These are phyloP conservation scores for Aspergillus alliaceus DNA, from an alignment of 2,329 filamentous ascomycete genomes.

Conservation along the genomic window DNA sequence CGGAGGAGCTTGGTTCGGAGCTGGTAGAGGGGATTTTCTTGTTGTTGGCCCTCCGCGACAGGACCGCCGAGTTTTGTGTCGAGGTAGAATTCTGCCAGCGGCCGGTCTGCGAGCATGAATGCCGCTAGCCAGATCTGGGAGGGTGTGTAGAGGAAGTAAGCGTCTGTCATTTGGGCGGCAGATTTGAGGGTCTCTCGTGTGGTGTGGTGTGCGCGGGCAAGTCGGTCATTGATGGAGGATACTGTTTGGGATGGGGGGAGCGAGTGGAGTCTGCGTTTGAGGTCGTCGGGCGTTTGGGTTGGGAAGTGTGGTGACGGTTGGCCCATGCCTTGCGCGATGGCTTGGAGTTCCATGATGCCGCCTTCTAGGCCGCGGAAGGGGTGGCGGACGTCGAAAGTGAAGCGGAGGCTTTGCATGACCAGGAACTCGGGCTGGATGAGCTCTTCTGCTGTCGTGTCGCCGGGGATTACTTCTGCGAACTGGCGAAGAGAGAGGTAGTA, in stretches of 20 bases:
- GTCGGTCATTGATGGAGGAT: slow-evolving; percentile 44
- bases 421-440: slow-evolving; percentile 91
- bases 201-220: slow-evolving; percentile 66
- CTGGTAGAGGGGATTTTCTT: slow-evolving; percentile 25
- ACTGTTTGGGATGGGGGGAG: slow-evolving; percentile 28
- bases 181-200: slow-evolving; percentile 74
- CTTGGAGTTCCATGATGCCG: slow-evolving; percentile 76
- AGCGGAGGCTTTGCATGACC: slow-evolving; percentile 86
- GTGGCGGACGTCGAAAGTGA: slow-evolving; percentile 90
- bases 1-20: slow-evolving; percentile 40
- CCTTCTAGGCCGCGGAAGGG: slow-evolving; percentile 87
- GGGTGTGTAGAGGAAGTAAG: slow-evolving; percentile 95
- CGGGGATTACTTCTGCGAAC: slow-evolving; percentile 69
- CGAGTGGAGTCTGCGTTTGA: slow-evolving; percentile 31
- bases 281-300: slow-evolving; percentile 30
- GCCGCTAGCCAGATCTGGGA: slow-evolving; percentile 90
- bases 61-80: slow-evolving; percentile 42
- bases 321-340: slow-evolving; percentile 63
- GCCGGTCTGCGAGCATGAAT: slow-evolving; percentile 69
- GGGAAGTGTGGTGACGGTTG: slow-evolving; percentile 30
- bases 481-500: slow-evolving; percentile 66
- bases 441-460: slow-evolving; percentile 73
- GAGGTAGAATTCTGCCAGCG: slow-evolving; percentile 46
- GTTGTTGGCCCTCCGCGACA: slow-evolving; percentile 6
- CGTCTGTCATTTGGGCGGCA: slow-evolving; percentile 83